phyloP scores from a whole-genome alignment of 805 yeast genomes.

The Scheffersomyces ergatensis region DNA sequence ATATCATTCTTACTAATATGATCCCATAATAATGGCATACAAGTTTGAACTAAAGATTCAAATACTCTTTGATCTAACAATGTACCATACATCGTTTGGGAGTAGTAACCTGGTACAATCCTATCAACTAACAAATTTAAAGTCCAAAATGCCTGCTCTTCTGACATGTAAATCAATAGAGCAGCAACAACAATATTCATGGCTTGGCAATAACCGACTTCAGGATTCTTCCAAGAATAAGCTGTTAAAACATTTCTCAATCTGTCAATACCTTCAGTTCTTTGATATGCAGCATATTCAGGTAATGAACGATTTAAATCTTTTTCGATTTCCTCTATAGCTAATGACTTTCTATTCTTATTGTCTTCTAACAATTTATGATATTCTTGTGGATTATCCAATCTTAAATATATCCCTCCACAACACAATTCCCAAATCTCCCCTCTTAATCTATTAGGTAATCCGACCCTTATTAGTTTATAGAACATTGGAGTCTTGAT shows the following conservation, averaged over 20 bases:
- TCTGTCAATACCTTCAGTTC: slow-evolving; percentile 77
- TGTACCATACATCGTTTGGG: slow-evolving; percentile 97
- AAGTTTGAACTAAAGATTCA: slow-evolving; percentile 83
- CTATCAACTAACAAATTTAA: slow-evolving; percentile 76
- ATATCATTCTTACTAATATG: slow-evolving; percentile 79
- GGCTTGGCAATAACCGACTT: slow-evolving; percentile 97
- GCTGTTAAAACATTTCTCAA: slow-evolving; percentile 88
- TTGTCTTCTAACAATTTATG: slow-evolving; percentile 55
- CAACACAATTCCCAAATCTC: slow-evolving; percentile 93
- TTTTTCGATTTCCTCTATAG: slow-evolving; percentile 95
- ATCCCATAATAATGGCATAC: slow-evolving; percentile 85
- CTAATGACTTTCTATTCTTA: slow-evolving; percentile 65
- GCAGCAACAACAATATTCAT: slow-evolving; percentile 94
- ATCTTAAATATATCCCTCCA: slow-evolving; percentile 78
- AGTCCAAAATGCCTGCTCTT: slow-evolving; percentile 97
- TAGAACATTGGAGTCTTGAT: slow-evolving; percentile 74
- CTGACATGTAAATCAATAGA: slow-evolving; percentile 78
- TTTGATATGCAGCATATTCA: slow-evolving; percentile 92
- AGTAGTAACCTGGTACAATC: slow-evolving; percentile 91
- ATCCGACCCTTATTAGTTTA: slow-evolving; percentile 82
- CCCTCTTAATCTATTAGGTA: slow-evolving; percentile 93
- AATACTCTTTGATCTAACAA: slow-evolving; percentile 90
- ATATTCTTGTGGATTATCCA: slow-evolving; percentile 62
- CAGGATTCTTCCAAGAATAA: slow-evolving; percentile 95
- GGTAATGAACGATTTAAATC: slow-evolving; percentile 94